Evolutionary conservation across 805 yeast genomes (phyloP), one percentile per base, ranked within the genome.

Genomic region (Hanseniaspora singularis): DNA sequence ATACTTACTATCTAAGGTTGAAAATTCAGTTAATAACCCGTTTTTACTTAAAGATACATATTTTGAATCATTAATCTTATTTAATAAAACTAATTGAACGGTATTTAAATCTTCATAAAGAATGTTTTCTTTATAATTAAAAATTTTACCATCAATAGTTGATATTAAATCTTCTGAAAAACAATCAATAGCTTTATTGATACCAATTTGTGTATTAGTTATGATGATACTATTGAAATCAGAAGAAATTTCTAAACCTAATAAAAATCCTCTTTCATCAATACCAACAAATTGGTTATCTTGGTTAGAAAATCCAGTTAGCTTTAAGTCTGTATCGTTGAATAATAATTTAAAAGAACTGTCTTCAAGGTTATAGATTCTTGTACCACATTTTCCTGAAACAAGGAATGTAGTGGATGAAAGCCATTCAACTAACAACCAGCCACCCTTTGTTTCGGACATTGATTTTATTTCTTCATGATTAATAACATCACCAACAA

Each of bases 381-480:
- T 34, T 3, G 47, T 32, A n/a, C 47, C 47, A 36, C 47, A 43
- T 20, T 36, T 43, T 10, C 47, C 47, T 14, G 47, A 43, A 2
- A 43, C 47, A 9, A 43, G 2, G 18, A 43, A 43, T 14, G 24
- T 30, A 14, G 27, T 33, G 11, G 16, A 15, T 14, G 18, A 14
- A 14, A 43, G 11, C 47, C 47, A 43, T 11, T 43, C 31, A 11
- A 36, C 16, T 14, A 43, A 16, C 4, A 27, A n/a, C 47, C 47
- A 43, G 2, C 47, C 47, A 22, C 47, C 47, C 16, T 19, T 26
- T 0, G 81, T 79, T 56, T 79, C 82, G n/a, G 88, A 73, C 40
- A 96, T 88, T 39, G 94, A 94, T 7, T 73, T 70, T 55, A 89
- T 89, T 19, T 65, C 66, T 33, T 60, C 62, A 9, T 60, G 60